Conservation (phyloP, 1,139 yeast genomes). For the Wickerhamiella pararugosa region DNA sequence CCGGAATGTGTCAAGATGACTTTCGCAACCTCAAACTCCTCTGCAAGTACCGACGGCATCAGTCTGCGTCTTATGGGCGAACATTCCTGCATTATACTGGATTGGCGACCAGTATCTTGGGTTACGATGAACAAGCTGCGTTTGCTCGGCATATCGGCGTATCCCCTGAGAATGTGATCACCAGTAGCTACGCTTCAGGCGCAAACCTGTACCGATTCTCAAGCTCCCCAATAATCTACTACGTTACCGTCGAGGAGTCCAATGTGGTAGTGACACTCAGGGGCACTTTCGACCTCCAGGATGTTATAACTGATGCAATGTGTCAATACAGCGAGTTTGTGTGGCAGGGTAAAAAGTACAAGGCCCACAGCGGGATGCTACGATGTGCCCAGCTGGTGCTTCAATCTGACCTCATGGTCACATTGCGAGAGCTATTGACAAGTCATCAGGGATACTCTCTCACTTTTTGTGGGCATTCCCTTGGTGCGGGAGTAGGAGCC, state of each 20-base stretch:
- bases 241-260: constrained; percentile 15
- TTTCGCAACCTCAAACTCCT: background rate
- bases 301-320: constrained; percentile 24
- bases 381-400: constrained; percentile 20
- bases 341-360: constrained; percentile 20
- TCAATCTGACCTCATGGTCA: constrained; percentile 19
- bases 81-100: constrained; percentile 21
- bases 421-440: constrained; percentile 19
- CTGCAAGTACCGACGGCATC: constrained; percentile 14
- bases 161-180: constrained; percentile 21
- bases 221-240: constrained; percentile 5
- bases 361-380: constrained; percentile 26
- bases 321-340: constrained; percentile 22
- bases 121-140: constrained; percentile 23
- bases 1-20: background rate
- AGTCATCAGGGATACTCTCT: constrained; percentile 22
- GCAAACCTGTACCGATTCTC: constrained; percentile 6
- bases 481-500: constrained; percentile 27
- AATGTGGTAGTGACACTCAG: constrained; percentile 24
- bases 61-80: constrained; percentile 26
- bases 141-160: constrained; percentile 23
- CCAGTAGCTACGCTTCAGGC: constrained; percentile 21
- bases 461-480: constrained; percentile 25
- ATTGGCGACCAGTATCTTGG: constrained; percentile 20
- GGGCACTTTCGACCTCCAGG: constrained; percentile 26